Conservation (phyloP, 305 asterid species). For the Fraxinus paxiana region DNA sequence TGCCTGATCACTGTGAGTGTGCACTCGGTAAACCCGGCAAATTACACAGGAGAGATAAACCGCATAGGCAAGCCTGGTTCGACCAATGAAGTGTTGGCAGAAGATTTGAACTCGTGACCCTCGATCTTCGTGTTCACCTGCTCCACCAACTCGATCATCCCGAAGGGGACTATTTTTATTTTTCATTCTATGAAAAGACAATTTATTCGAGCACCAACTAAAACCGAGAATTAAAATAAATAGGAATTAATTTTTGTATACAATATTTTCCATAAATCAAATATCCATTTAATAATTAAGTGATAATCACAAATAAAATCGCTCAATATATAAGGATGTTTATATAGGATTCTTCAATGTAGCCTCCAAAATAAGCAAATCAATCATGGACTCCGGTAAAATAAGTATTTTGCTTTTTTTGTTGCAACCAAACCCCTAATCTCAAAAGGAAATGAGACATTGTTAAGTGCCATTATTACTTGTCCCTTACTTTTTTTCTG, state of each 20-base stretch:
- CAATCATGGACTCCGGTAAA: background rate
- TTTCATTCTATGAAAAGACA: background rate
- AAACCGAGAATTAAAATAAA: background rate
- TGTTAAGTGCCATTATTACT: constrained; percentile 22
- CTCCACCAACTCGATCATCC: too few species aligned
- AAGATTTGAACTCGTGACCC: too few species aligned
- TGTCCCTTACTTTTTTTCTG: constrained; percentile 27
- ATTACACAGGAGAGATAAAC: too few species aligned
- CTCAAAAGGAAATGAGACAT: constrained; percentile 24
- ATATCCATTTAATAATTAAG: background rate
- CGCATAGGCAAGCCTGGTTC: too few species aligned
- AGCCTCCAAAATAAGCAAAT: constrained; percentile 28
- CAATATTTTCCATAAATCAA: background rate
- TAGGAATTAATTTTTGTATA: background rate
- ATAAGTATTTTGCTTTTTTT: constrained; percentile 4
- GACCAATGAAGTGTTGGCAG: too few species aligned
- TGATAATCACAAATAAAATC: constrained; percentile 14
- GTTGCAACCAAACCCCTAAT: background rate
- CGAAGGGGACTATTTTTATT: too few species aligned
- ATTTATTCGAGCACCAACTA: background rate
- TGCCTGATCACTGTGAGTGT: too few species aligned
- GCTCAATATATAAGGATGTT: background rate
- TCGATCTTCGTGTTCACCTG: too few species aligned
- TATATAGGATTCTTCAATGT: background rate
- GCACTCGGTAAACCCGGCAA: too few species aligned